These are phyloP conservation scores for Debaryomyces udenii DNA, from an alignment of 1,139 yeast genomes.

Conservation along the genomic window DNA sequence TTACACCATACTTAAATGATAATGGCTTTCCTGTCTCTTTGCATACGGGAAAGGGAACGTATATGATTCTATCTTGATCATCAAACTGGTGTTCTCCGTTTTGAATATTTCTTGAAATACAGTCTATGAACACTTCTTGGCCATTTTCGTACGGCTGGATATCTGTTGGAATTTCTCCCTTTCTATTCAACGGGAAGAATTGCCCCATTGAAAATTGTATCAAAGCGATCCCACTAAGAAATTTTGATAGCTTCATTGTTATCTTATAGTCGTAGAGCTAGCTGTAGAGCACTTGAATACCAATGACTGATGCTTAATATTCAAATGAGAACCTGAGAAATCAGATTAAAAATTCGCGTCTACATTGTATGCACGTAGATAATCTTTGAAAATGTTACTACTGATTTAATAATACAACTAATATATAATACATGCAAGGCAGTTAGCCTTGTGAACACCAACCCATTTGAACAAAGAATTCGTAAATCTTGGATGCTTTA, in stretches of 20 bases:
- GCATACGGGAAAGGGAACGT: conserved; percentile 63
- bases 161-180: conserved; percentile 42
- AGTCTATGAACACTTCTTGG: conserved; percentile 55
- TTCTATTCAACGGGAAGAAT: conserved; percentile 39
- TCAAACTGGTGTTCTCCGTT: conserved; percentile 78
- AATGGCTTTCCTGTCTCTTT: conserved; percentile 66
- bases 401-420: conserved; percentile 5
- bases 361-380: neutral
- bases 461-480: conserved; percentile 87
- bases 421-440: conserved; percentile 1
- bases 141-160: conserved; percentile 44
- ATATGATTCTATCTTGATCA: conserved; percentile 57
- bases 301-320: too few species aligned
- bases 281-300: too few species aligned
- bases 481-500: conserved; percentile 86
- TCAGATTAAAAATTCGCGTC: conserved; percentile 4
- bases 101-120: conserved; percentile 66
- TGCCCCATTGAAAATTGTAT: conserved; percentile 20
- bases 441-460: conserved; percentile 63
- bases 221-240: conserved; percentile 3
- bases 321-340: neutral
- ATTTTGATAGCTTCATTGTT: conserved; percentile 3
- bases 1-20: conserved; percentile 52
- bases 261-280: too few species aligned
- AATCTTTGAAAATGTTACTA: neutral